Conservation (phyloP, 2,329 filamentous ascomycete genomes). For the Alternaria brassicae region DNA sequence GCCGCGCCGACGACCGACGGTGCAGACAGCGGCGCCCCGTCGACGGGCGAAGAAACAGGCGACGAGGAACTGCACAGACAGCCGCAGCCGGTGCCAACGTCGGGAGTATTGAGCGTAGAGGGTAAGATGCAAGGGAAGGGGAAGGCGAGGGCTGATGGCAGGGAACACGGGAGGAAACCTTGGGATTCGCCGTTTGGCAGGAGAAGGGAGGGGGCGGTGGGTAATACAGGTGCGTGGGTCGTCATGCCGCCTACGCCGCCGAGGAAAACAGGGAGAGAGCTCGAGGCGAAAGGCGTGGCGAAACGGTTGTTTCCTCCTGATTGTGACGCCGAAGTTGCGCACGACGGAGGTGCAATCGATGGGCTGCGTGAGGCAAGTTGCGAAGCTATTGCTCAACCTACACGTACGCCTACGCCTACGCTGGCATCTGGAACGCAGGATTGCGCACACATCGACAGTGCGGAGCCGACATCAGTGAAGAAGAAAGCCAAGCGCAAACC, state of each 20-base stretch:
- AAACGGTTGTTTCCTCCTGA: neutral
- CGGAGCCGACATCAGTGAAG: neutral
- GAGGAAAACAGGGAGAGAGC: neutral
- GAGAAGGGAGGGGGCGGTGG: neutral
- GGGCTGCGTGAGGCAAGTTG: neutral
- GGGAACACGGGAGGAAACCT: slow-evolving; percentile 23
- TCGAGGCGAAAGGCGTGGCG: neutral
- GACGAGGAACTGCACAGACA: slow-evolving; percentile 3
- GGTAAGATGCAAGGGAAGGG: neutral
- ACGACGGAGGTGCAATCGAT: neutral
- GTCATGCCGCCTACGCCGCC: neutral
- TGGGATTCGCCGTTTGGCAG: slow-evolving; percentile 38
- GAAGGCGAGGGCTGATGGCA: slow-evolving; percentile 2
- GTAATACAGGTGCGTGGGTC: neutral
- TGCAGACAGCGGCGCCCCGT: slow-evolving; percentile 16
- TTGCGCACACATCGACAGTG: too few species aligned
- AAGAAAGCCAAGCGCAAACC: neutral
- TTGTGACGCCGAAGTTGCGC: neutral
- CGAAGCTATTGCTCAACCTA: neutral
- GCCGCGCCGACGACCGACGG: slow-evolving; percentile 6
- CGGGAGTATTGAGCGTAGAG: neutral
- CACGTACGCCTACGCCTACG: neutral
- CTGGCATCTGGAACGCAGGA: neutral
- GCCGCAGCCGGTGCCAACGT: neutral
- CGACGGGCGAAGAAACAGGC: neutral